A percentile compares a stretch with the other conserved stretches of the same genome.
These are phyloP conservation scores for Fagus sylvatica DNA, from an alignment of 306 rosid species.

Conservation along the genomic window DNA sequence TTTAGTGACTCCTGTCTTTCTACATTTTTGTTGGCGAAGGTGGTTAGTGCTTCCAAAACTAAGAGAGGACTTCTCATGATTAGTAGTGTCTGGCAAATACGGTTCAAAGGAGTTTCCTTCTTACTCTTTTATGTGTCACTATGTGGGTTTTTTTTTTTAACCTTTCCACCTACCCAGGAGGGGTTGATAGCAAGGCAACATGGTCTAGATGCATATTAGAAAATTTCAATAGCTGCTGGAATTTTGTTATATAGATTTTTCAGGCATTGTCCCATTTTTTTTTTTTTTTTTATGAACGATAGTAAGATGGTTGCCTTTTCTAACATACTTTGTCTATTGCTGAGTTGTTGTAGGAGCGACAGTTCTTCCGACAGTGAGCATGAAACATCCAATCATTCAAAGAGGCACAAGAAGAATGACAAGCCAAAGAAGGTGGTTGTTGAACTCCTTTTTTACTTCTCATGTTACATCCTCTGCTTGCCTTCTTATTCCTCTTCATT, in stretches of 20 bases:
- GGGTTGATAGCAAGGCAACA: not conserved
- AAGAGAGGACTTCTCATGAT: not conserved
- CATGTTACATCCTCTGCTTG: not conserved
- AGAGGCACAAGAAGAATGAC: too few relatives aligned
- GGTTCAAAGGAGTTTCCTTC: not conserved
- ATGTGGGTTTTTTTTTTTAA: not conserved
- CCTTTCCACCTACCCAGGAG: not conserved
- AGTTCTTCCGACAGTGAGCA: too few relatives aligned
- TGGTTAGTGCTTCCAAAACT: not conserved
- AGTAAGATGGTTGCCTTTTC: too few relatives aligned
- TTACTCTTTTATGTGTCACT: not conserved
- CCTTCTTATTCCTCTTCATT: conserved; percentile 1
- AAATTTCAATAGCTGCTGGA: not conserved
- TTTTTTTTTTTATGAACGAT: not conserved
- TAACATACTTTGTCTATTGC: too few relatives aligned
- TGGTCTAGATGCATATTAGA: not conserved
- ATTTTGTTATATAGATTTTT: not conserved
- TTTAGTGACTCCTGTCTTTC: too few relatives aligned
- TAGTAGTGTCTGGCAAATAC: not conserved
- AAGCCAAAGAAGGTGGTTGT: conserved; percentile 57
- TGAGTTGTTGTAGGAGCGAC: too few relatives aligned
- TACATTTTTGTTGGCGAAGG: too few relatives aligned
- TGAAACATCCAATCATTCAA: too few relatives aligned
- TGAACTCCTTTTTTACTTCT: not conserved
- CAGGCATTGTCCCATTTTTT: not conserved